Percentiles rank a stretch among this genome's conserved stretches.
phyloP scores from a whole-genome alignment of 1,139 yeast species.

The Taiozyma sp. region DNA sequence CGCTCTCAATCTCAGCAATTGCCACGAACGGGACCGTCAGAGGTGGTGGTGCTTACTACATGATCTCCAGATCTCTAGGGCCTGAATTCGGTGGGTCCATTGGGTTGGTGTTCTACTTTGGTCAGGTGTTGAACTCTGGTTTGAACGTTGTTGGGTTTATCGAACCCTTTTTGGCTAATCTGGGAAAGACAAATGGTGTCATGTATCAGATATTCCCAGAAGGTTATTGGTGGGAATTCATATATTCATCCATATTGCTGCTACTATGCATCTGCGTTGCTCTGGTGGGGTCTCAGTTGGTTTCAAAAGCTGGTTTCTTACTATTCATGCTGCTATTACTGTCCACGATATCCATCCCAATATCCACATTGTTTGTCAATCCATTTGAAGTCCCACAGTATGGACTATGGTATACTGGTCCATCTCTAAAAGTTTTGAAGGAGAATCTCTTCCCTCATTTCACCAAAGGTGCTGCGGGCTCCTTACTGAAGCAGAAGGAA shows the following conservation, averaged over 20 bases:
- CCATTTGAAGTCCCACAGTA: constrained; percentile 52
- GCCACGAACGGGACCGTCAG: constrained; percentile 79
- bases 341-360: constrained; percentile 78
- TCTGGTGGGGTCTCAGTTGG: constrained; percentile 75
- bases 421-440: constrained; percentile 56
- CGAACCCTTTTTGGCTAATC: constrained; percentile 65
- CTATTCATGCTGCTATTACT: constrained; percentile 62
- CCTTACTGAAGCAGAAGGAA: constrained; percentile 59
- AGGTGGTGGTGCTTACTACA: constrained; percentile 83
- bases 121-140: constrained; percentile 70
- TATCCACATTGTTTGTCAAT: constrained; percentile 59
- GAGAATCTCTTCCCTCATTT: constrained; percentile 72
- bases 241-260: constrained; percentile 62
- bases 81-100: constrained; percentile 85
- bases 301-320: constrained; percentile 77
- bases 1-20: constrained; percentile 69
- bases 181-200: constrained; percentile 48
- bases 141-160: constrained; percentile 77
- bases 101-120: constrained; percentile 70
- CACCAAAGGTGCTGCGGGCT: constrained; percentile 90
- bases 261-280: constrained; percentile 74
- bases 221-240: constrained; percentile 48
- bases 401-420: constrained; percentile 60
- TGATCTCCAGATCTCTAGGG: constrained; percentile 74
- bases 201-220: constrained; percentile 48